phyloP scores from a whole-genome alignment of 2,329 filamentous ascomycete genomes.

The Dendryphion nanum region DNA sequence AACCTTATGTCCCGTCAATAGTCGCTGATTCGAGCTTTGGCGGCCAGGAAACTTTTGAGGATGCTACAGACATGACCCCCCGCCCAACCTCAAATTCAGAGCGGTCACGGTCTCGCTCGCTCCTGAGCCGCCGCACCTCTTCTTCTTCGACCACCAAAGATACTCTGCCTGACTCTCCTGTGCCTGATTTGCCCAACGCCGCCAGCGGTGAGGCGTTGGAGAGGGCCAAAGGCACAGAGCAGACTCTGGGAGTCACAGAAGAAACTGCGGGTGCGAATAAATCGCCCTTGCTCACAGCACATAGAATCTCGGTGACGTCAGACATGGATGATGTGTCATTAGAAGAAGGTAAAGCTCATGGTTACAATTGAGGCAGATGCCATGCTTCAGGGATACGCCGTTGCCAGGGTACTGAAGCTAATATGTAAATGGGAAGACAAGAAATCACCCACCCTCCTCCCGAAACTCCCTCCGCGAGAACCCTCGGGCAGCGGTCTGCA shows the following conservation, averaged over 20 bases:
- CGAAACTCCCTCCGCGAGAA: conserved; percentile 56
- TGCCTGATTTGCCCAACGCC: conserved; percentile 16
- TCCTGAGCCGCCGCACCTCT: conserved; percentile 42
- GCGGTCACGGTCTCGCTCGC: conserved; percentile 51
- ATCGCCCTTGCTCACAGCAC: conserved; percentile 53
- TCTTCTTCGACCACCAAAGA: conserved; percentile 30
- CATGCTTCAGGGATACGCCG: no score
- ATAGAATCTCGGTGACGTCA: conserved; percentile 56
- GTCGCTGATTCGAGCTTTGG: conserved; percentile 10
- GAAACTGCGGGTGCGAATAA: conserved; percentile 38
- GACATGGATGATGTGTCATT: conserved; percentile 66
- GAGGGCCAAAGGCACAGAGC: conserved; percentile 6
- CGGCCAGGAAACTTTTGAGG: conserved; percentile 74
- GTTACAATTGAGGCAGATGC: no score
- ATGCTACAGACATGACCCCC: conserved; percentile 65
- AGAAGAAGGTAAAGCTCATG: conserved; percentile 57
- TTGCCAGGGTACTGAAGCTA: no score
- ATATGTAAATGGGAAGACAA: no score
- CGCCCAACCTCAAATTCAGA: conserved; percentile 43
- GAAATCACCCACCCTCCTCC: conserved; percentile 32
- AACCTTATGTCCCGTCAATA: conserved; percentile 1
- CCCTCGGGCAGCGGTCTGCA: conserved; percentile 46
- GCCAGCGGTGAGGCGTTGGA: conserved; percentile 6
- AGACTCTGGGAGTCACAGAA: conserved; percentile 8
- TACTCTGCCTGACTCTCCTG: conserved; percentile 17